Evolutionary conservation across 139 green algal species (phyloP).

Genomic region (Picocystis salinarum): DNA sequence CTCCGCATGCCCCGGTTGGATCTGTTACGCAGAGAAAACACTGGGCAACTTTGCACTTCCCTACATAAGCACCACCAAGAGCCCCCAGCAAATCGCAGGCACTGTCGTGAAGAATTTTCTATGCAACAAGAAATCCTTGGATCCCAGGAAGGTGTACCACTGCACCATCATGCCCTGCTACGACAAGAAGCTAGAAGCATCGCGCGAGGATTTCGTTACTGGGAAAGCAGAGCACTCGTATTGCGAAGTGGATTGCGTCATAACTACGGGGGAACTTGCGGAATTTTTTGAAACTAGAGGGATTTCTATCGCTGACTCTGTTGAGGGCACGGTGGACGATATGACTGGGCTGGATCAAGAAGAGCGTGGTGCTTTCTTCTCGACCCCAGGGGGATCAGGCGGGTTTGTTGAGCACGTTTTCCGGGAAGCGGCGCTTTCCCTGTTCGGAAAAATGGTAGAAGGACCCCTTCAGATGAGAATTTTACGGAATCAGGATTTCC

Average conservation of each 20-base stretch:
- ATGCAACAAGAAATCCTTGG: not conserved
- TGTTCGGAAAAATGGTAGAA: no score
- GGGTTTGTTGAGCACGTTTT: slow-evolving; percentile 74
- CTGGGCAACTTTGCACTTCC: slow-evolving; percentile 64
- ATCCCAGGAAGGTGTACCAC: slow-evolving; percentile 53
- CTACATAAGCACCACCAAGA: slow-evolving; percentile 63
- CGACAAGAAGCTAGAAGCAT: slow-evolving; percentile 98
- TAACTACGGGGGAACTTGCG: slow-evolving; percentile 69
- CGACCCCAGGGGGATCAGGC: slow-evolving; percentile 38
- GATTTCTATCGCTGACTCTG: no score
- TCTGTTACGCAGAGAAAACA: slow-evolving; percentile 98
- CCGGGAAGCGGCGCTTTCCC: slow-evolving; percentile 40
- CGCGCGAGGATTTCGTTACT: slow-evolving; percentile 52
- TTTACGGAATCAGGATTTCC: slow-evolving; percentile 56
- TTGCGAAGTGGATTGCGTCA: slow-evolving; percentile 71
- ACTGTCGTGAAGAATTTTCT: slow-evolving; percentile 52
- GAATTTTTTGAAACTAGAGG: slow-evolving; percentile 40
- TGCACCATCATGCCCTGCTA: slow-evolving; percentile 92
- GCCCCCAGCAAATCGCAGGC: slow-evolving; percentile 74
- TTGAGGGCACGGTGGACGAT: no score
- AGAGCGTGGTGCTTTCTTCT: not conserved
- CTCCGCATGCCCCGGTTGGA: slow-evolving; percentile 81
- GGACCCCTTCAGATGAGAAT: slow-evolving; percentile 37
- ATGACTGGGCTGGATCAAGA: no score
- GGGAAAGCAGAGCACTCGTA: not conserved